Percentiles rank a stretch among this genome's conserved stretches.
Evolutionary conservation across 2,329 filamentous ascomycete genomes (phyloP).

Genomic region (Ramularia endophylla): DNA sequence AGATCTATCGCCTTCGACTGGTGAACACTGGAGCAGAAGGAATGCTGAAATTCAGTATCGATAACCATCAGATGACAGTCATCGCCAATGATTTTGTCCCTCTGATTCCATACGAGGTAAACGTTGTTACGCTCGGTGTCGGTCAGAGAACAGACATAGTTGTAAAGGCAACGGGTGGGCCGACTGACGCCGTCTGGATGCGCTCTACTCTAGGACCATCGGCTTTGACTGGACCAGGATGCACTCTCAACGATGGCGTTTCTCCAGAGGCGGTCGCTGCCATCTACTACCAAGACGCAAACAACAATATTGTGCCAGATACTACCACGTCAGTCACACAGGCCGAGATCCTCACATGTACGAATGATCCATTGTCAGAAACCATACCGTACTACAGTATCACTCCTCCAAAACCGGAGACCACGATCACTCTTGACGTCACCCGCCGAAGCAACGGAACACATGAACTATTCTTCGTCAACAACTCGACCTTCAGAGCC

Average conservation of each 20-base stretch:
- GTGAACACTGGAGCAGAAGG: slow-evolving; percentile 40
- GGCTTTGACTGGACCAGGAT: slow-evolving; percentile 16
- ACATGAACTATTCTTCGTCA: slow-evolving; percentile 49
- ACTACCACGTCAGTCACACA: slow-evolving; percentile 46
- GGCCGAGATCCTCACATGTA: slow-evolving; percentile 42
- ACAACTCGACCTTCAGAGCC: slow-evolving; percentile 47
- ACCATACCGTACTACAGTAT: slow-evolving; percentile 52
- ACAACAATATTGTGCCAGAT: slow-evolving; percentile 37
- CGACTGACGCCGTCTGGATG: slow-evolving; percentile 33
- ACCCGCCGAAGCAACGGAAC: slow-evolving; percentile 40
- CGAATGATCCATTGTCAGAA: slow-evolving; percentile 50
- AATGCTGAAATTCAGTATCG: slow-evolving; percentile 43
- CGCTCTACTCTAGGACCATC: no score
- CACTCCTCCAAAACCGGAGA: slow-evolving; percentile 29
- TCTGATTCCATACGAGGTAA: slow-evolving; percentile 36
- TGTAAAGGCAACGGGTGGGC: slow-evolving; percentile 32
- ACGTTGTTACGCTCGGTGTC: slow-evolving; percentile 49
- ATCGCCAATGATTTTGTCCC: slow-evolving; percentile 41
- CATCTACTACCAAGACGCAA: slow-evolving; percentile 59
- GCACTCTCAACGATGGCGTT: slow-evolving; percentile 20
- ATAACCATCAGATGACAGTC: slow-evolving; percentile 40
- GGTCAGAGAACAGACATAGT: slow-evolving; percentile 48
- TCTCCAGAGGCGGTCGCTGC: slow-evolving; percentile 51
- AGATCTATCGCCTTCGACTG: slow-evolving; percentile 37
- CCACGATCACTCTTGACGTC: slow-evolving; percentile 42